These are phyloP conservation scores for Phytopythium mirpurense DNA, from an alignment of 352 stramenopile genomes.

Conservation along the genomic window DNA sequence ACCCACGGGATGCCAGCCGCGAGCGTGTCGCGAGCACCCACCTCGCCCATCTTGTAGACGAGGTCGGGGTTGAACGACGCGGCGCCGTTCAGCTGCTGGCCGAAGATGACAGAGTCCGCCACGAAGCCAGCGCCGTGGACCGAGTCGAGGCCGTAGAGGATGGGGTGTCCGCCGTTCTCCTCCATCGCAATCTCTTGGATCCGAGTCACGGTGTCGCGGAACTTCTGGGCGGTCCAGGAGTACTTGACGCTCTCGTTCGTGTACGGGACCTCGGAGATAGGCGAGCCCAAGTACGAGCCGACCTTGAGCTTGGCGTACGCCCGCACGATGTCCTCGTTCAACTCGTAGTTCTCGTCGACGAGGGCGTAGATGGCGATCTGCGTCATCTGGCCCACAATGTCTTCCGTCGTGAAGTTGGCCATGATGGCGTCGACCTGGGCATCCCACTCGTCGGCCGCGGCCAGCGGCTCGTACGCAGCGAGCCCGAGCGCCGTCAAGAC, in stretches of 20 bases:
- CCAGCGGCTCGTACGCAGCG: constrained; percentile 6
- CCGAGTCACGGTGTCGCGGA: constrained; percentile 56
- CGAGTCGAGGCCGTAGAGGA: constrained; percentile 88
- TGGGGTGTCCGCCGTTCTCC: constrained; percentile 43
- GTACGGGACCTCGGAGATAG: constrained; percentile 20
- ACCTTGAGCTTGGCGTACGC: constrained; percentile 71
- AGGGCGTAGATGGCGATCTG: constrained; percentile 85
- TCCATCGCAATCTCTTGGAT: constrained; percentile 79
- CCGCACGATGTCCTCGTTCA: constrained; percentile 57
- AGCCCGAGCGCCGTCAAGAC: constrained; percentile 18
- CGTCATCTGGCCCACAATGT: constrained; percentile 87
- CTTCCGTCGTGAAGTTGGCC: constrained; percentile 31
- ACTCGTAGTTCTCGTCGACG: constrained; percentile 45
- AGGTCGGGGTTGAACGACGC: constrained; percentile 86
- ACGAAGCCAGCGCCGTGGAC: constrained; percentile 91
- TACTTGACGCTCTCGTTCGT: constrained; percentile 21
- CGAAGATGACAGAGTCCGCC: constrained; percentile 70
- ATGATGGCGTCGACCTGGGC: constrained; percentile 46
- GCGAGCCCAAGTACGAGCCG: constrained; percentile 86
- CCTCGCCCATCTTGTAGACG: constrained; percentile 55
- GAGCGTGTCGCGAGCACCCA: constrained; percentile 80
- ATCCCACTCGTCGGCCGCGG: constrained; percentile 25
- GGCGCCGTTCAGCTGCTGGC: constrained; percentile 85
- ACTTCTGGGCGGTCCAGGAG: constrained; percentile 60
- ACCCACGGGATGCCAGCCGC: constrained; percentile 88